Base-by-base conservation (phyloP, 2,329 filamentous ascomycete genomes). In the Talaromyces sp. region DNA sequence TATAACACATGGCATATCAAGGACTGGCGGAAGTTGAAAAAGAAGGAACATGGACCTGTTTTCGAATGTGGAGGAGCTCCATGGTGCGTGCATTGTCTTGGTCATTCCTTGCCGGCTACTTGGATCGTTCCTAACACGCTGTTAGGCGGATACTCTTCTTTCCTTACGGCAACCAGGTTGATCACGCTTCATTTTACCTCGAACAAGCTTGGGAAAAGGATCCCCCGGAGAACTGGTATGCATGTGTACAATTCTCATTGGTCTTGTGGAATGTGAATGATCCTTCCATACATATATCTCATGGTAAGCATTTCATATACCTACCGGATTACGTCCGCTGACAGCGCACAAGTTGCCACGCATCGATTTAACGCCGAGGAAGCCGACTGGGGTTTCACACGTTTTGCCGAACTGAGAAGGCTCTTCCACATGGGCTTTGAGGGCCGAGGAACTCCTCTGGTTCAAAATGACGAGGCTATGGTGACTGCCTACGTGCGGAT, bases 361-460 rank as follows among this genome's bases (percentile, higher is more conserved):
- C 95, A 99, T 76, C 90, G 95, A 66, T 99, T 98, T 78, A 98
- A 93, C 3, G 91, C 91, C 68, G 95, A 98, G 50, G 95, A 99
- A 78, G 93, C 92, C 27, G 95, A 99, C 73, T 99, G 95, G 95
- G 95, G 95, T 1, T 99, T 99, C 77, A 99, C 95, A n/a, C 85
- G 94, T 64, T 99, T 98, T 74, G 88, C 93, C 13, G 95, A 98
- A 76, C 85, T 96, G 59, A 86, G 92, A 62, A 90, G 88, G 73
- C 89, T 98, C 76, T 96, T 97, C 74, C 89, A 89, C 67, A 82
- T 88, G 39, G 85, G 87, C 1, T 96, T 90, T 86, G 90, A 95
- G 65, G 86, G 87, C 60, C 79, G 79, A 66, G 83, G 83, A 19
- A 85, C 90, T 65, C 92, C 79, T 14, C 69, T 82, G 31, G 77